These are phyloP conservation scores for Neofusicoccum parvum DNA, from an alignment of 2,329 filamentous ascomycete species.

Conservation along the genomic window DNA sequence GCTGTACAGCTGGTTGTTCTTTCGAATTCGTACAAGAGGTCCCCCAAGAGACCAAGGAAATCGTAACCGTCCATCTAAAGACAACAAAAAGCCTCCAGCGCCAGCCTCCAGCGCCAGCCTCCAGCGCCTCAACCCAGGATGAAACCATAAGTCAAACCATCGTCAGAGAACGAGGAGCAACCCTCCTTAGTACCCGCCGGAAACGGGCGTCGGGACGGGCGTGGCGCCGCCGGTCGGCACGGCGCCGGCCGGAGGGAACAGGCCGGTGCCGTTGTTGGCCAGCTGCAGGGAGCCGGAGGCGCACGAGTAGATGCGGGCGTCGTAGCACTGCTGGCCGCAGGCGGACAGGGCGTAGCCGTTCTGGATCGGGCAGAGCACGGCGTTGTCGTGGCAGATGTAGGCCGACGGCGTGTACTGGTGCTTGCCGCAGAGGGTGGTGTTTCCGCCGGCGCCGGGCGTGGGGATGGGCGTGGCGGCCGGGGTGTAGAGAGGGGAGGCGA, in stretches of 20 bases:
- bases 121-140: too few relatives aligned
- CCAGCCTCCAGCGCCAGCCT: too few relatives aligned
- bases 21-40: too few relatives aligned
- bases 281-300: background rate
- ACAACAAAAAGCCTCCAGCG: too few relatives aligned
- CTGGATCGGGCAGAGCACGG: slow-evolving; percentile 14
- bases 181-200: too few relatives aligned
- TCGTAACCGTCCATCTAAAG: background rate
- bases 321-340: slow-evolving; percentile 20
- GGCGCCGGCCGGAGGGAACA: background rate
- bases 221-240: background rate
- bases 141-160: too few relatives aligned
- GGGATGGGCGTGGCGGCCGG: background rate
- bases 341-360: background rate
- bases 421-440: slow-evolving; percentile 5
- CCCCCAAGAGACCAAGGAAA: background rate
- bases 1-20: background rate
- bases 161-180: too few relatives aligned
- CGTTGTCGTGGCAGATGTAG: slow-evolving; percentile 10
- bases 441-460: background rate
- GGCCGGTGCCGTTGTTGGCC: background rate
- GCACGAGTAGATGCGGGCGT: slow-evolving; percentile 7
- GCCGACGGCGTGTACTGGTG: background rate
- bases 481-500: background rate
- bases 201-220: too few relatives aligned